Base-by-base conservation (phyloP, 495 filamentous ascomycete genomes). In the Polyplosphaeria fusca region DNA sequence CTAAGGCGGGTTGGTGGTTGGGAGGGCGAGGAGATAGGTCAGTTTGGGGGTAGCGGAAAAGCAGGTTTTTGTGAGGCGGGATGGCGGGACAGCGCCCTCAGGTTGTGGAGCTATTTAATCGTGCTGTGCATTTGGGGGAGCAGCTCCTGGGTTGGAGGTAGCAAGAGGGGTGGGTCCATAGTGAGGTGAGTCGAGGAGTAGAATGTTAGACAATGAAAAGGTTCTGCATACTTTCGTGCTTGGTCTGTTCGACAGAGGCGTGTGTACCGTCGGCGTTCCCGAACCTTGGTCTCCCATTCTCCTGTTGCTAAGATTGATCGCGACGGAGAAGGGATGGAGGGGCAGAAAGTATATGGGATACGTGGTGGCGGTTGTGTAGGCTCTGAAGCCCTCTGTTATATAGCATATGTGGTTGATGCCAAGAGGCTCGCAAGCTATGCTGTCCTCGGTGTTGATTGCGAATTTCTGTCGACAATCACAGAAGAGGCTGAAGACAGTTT, bases 331-430 rank as follows among this genome's bases (percentile, higher is more conserved):
- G 3, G 59, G 59, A 35, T 62, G 59, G n/a, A 62, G 47, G 9
- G 52, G 59, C 27, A 62, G 52, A 30, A 62, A 62, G 46, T 62
- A 62, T 35, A 62, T 62, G 37, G 59, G 59, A 52, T 62, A 62
- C 52, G 38, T 48, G 27, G 20, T 57, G 35, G 47, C 59, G 59
- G 41, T 45, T 44, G 59, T 28, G 19, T 11, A 27, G n/a, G 46
- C 49, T 39, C 19, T 14, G 23, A 2, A 55, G 50, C 28, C 49
- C 35, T 61, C 46, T 23, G 25, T 25, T 5, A 22, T 42, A 28
- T 47, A 52, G 12, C 25, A 55, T 55, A 45, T 35, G 44, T 45
- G 16, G 55, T 26, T 39, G 14, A 16, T 13, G 9, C n/a, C 5
- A 18, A 30, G 26, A 43, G 30, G 41, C 30, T 59, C 42, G 39